Evolutionary conservation across 306 rosid species (phyloP).

Genomic region (Glycine tomentella): DNA sequence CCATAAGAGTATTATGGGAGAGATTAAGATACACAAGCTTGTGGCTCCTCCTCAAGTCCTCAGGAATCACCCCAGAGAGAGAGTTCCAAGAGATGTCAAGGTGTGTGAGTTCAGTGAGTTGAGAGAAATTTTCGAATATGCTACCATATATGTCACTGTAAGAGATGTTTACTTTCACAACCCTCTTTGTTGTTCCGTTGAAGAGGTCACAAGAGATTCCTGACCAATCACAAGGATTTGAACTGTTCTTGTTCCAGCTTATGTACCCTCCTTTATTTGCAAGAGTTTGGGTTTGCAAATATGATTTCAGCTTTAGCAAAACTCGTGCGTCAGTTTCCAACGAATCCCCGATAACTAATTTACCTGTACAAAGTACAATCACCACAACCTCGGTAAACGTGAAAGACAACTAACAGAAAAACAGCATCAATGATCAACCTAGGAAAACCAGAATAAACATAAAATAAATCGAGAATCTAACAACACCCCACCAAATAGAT

Average conservation of each 20-base stretch:
- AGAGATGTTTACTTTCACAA: constrained; percentile 62
- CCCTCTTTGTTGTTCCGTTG: constrained; percentile 45
- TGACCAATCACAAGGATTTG: constrained; percentile 68
- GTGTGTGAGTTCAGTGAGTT: constrained; percentile 63
- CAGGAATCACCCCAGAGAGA: constrained; percentile 61
- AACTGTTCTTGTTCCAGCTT: constrained; percentile 60
- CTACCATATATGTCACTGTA: constrained; percentile 53
- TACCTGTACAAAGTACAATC: constrained; percentile 47
- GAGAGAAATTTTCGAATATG: constrained; percentile 69
- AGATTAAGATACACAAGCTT: constrained; percentile 71
- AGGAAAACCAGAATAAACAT: constrained; percentile 30
- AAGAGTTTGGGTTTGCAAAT: constrained; percentile 56
- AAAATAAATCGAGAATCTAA: constrained; percentile 37
- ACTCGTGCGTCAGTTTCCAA: constrained; percentile 61
- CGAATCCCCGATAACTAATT: constrained; percentile 60
- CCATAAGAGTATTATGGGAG: constrained; percentile 69
- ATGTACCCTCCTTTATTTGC: constrained; percentile 66
- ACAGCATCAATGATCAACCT: constrained; percentile 26
- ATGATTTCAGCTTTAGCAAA: constrained; percentile 59
- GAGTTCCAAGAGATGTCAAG: constrained; percentile 84
- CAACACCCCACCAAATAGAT: constrained; percentile 17
- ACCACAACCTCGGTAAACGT: constrained; percentile 23
- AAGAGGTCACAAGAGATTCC: constrained; percentile 50
- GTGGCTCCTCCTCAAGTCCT: constrained; percentile 60
- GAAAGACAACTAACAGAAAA: neutral